Evolutionary conservation across 148 eudicot species (phyloP).

Genomic region (Heliamphora exappendiculata): DNA sequence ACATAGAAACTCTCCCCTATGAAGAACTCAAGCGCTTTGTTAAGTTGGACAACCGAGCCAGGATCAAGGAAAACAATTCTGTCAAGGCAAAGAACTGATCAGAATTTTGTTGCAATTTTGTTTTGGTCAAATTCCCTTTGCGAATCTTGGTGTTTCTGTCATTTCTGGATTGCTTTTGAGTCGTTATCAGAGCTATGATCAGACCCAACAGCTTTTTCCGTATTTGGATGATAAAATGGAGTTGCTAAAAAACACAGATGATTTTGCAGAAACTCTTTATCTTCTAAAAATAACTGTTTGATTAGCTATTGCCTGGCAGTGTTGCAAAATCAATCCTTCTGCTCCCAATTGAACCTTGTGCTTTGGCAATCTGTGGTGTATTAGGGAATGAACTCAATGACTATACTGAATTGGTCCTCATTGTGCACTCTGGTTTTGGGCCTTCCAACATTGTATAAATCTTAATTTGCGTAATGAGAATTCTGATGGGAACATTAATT

Average conservation of each 20-base stretch:
- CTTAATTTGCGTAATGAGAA: too few relatives aligned
- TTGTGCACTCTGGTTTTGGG: too few relatives aligned
- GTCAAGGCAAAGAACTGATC: slow-evolving; percentile 64
- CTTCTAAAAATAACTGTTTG: too few relatives aligned
- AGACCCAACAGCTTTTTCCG: neutral
- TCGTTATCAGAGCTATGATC: neutral
- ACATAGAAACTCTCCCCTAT: slow-evolving; percentile 54
- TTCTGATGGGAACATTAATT: too few relatives aligned
- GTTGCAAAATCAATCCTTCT: too few relatives aligned
- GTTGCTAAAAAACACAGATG: neutral
- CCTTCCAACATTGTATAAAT: too few relatives aligned
- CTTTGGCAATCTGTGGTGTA: too few relatives aligned
- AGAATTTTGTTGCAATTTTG: neutral
- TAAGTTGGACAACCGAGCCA: slow-evolving; percentile 84
- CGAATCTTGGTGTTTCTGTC: neutral
- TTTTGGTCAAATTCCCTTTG: neutral
- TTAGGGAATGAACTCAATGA: too few relatives aligned
- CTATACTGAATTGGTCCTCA: too few relatives aligned
- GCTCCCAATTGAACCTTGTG: too few relatives aligned
- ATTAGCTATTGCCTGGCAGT: too few relatives aligned
- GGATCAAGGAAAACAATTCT: slow-evolving; percentile 85
- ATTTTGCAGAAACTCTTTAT: neutral
- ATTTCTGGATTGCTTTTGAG: neutral
- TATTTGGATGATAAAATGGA: neutral
- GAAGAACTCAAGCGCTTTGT: slow-evolving; percentile 94